Base-by-base conservation (phyloP, 139 green algal genomes). In the Tetradesmus obliquus region DNA sequence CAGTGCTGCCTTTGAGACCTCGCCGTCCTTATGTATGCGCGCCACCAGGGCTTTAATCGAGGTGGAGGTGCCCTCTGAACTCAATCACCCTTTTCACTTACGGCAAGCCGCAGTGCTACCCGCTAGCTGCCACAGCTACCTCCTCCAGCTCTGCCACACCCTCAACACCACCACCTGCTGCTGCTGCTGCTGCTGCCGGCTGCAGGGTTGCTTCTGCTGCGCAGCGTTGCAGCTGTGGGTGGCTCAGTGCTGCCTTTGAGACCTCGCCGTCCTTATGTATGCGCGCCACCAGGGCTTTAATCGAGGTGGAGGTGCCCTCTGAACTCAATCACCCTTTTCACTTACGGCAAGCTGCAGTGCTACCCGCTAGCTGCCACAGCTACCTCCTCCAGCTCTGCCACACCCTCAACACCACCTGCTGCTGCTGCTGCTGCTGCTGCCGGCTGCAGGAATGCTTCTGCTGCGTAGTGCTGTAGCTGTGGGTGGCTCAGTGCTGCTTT, bases 51-150 rank as follows among this genome's bases (percentile, higher is more conserved):
- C 95, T 81, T 99, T 94, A 45, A 99, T 79, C 0, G 91, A 95
- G 2, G 74, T 95, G 94, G 99, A 99, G 91, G 98, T 96, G 4
- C 95, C 95, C 94, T 99, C 98, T 53, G 98, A 97, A 32, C 98
- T 94, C 9, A 99, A n/a, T n/a, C n/a, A n/a, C n/a, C n/a, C n/a
- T n/a, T n/a, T n/a, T n/a, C n/a, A n/a, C n/a, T n/a, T n/a, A n/a
- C n/a, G n/a, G n/a, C n/a, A n/a, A n/a, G n/a, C n/a, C n/a, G n/a
- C n/a, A n/a, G n/a, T n/a, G 8, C 60, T 19, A 80, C 20, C 71
- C 22, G 19, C 74, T 82, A 54, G 74, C 74, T 82, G 74, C 74
- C 20, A 82, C 74, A 54, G n/a, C 74, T 3, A 82, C n/a, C 74
- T 54, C n/a, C n/a, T 82, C 74, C 74, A 82, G 74, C 74, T 82